Conservation (phyloP, 208 protist genomes). For the Lotmaria passim region DNA sequence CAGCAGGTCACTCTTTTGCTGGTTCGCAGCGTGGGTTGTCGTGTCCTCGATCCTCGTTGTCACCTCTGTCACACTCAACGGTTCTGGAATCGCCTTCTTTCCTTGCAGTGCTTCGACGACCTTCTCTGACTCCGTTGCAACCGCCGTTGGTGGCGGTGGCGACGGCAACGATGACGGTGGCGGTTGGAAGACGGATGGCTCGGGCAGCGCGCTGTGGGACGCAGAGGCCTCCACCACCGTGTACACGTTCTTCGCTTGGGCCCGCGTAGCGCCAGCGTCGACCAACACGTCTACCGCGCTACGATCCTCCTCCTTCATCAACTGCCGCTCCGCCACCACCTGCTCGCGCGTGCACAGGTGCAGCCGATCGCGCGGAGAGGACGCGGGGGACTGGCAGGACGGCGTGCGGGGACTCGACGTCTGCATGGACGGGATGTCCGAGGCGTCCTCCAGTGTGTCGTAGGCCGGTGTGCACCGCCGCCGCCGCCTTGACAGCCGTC, state of each 20-base stretch:
- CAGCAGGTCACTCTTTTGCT: background rate
- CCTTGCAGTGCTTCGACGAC: background rate
- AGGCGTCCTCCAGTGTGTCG: constrained; percentile 22
- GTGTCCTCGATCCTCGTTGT: background rate
- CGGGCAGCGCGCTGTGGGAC: constrained; percentile 3
- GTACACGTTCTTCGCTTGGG: constrained; percentile 29
- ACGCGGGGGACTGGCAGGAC: background rate
- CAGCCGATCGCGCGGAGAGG: constrained; percentile 28
- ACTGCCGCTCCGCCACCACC: constrained; percentile 10
- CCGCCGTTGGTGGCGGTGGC: background rate
- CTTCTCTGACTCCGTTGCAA: background rate
- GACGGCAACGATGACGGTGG: background rate
- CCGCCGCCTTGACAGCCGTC: constrained; percentile 5
- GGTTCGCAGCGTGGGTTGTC: constrained; percentile 13
- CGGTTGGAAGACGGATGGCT: constrained; percentile 25
- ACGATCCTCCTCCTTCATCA: constrained; percentile 30
- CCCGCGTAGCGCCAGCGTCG: constrained; percentile 12
- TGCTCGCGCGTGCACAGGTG: constrained; percentile 24
- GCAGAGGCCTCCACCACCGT: constrained; percentile 22
- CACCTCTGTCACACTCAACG: background rate
- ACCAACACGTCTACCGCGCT: constrained; percentile 33
- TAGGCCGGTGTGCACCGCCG: constrained; percentile 16
- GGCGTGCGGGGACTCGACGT: background rate
- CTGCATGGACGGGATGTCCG: constrained; percentile 18
- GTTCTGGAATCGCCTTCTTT: background rate